Evolutionary conservation across 2,329 filamentous ascomycete species (phyloP), one percentile per base, ranked within the genome.

Genomic region (Parastagonospora nodorum): DNA sequence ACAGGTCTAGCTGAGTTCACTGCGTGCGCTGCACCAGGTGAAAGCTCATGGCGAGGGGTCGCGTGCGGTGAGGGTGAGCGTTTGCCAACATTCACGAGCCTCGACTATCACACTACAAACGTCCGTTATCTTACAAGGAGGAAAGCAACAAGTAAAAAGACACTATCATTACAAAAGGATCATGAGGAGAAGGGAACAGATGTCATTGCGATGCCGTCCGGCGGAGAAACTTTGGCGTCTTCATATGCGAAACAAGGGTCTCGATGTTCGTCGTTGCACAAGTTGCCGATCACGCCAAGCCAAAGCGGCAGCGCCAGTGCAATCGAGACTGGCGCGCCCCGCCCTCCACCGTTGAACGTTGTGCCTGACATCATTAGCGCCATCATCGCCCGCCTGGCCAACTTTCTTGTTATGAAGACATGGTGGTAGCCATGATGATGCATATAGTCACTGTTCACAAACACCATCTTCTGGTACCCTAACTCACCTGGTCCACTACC

Each of bases 321-420:
- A 60, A 51, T 51, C 28, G 6, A 48, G 51, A 14, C 54, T 65
- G 63, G 55, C 38, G 33, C 44, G 38, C 44, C 50, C 45, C 15
- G 53, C 47, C 36, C 49, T 41, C 51, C 46, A 46, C 40, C 52
- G 40, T 55, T 24, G 19, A 31, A 48, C 51, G 41, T 53, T 53
- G 55, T 27, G 54, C 55, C 53, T 65, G 62, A 64, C 59, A 63
- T 65, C 62, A 65, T 65, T 53, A 48, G 52, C 60, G 55, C 57
- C 53, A 62, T 24, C 58, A 42, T 15, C 51, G 55, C 39, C 48
- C 31, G 33, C 35, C 27, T 43, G 52, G 53, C 58, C 55, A 57
- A 57, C 53, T 59, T 59, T 57, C 48, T 46, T 35, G 46, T 37
- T 40, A 40, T 41, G 31, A 24, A 12, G 37, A 39, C 19, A 39